Evolutionary conservation across 2,329 filamentous ascomycete species (phyloP).

Genomic region (Neonectria punicea): DNA sequence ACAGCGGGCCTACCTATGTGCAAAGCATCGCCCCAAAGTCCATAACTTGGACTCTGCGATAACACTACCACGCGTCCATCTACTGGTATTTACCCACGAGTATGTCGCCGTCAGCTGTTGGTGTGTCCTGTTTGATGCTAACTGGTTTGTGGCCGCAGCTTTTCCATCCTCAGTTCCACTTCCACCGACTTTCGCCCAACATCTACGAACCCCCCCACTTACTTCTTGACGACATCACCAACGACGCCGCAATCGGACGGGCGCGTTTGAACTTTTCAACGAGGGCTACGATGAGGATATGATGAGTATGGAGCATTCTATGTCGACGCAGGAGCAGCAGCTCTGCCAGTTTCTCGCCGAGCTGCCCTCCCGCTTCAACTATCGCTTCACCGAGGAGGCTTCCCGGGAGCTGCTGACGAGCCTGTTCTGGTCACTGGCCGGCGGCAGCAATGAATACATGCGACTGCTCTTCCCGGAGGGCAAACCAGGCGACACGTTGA

Average conservation of each 20-base stretch:
- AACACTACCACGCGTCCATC: slow-evolving; percentile 9
- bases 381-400: slow-evolving; percentile 80
- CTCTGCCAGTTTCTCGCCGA: slow-evolving; percentile 85
- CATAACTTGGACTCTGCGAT: slow-evolving; percentile 9
- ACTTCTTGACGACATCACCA: slow-evolving; percentile 39
- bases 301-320: slow-evolving; percentile 60
- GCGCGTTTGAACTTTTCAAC: slow-evolving; percentile 19
- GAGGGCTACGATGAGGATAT: slow-evolving; percentile 42
- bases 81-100: slow-evolving; percentile 3
- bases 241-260: slow-evolving; percentile 28
- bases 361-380: slow-evolving; percentile 77
- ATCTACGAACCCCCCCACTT: slow-evolving; percentile 33
- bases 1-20: slow-evolving; percentile 24
- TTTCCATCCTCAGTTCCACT: slow-evolving; percentile 28
- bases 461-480: slow-evolving; percentile 85
- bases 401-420: slow-evolving; percentile 77
- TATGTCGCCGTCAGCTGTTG: slow-evolving; percentile 5
- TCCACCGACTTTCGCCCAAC: slow-evolving; percentile 36
- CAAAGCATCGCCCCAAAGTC: slow-evolving; percentile 15
- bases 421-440: slow-evolving; percentile 89
- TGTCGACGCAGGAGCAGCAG: slow-evolving; percentile 79
- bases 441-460: slow-evolving; percentile 78
- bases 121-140: slow-evolving; percentile 25
- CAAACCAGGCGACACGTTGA: slow-evolving; percentile 72
- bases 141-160: slow-evolving; percentile 28